Base-by-base conservation (phyloP, 176 grass and related monocot species). In the Zoysia japonica region DNA sequence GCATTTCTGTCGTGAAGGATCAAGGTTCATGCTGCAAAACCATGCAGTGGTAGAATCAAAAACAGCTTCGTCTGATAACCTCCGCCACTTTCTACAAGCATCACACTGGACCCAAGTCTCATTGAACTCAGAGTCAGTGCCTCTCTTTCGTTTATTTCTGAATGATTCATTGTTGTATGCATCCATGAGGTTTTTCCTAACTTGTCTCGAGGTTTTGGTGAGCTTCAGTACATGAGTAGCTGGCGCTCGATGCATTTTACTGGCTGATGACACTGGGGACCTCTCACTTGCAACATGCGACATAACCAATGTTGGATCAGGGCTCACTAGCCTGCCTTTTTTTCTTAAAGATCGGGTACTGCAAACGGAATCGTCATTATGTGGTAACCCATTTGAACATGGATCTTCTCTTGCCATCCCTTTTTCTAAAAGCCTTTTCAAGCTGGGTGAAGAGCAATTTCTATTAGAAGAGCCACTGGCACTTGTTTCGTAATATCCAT, bases 11-110 rank as follows among this genome's bases (percentile, higher is more conserved):
- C 63, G 68, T 72, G 78, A 59, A 62, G 76, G 76, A 76, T 95
- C 92, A 74, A 45, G 68, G 86, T 99, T 98, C 96, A 99, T 99
- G 88, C 75, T 91, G 71, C 96, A 95, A 84, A 99, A 99, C 96
- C 96, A 99, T 71, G 80, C 88, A 40, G 88, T 74, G 19, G 64
- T 84, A 85, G 84, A 63, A 85, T 95, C 81, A 61, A 92, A 81
- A 81, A 47, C 28, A 75, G 79, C 91, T 84, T 70, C 77, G 35
- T 91, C 82, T 7, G 63, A 76, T 65, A 95, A 59, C 72, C 79
- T 91, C 68, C 92, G 85, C 96, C 92, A 95, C 68, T 99, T 99
- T 89, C 64, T 93, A 77, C 96, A 99, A 85, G 86, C 83, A 89
- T 99, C 92, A 84, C 96, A 99, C 68, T 93, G 96, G 76, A 89